These are phyloP conservation scores for Vigna reflexopilosa DNA, from an alignment of 306 rosid species.

Conservation along the genomic window DNA sequence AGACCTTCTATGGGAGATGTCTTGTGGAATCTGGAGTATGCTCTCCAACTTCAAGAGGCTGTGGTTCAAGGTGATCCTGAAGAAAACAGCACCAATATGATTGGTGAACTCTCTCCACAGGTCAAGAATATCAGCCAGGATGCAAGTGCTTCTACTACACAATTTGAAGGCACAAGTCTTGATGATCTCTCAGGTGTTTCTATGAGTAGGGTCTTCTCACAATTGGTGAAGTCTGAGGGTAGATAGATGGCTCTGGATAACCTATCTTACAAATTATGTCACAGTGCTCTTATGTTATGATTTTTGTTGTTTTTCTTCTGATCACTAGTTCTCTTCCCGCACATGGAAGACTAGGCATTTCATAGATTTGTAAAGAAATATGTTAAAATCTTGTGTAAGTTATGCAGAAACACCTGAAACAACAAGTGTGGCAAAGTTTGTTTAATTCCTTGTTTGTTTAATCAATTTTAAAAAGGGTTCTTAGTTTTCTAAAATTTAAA, in stretches of 20 bases:
- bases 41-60: slow-evolving; percentile 87
- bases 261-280: slow-evolving; percentile 8
- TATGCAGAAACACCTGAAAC: slow-evolving; percentile 22
- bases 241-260: slow-evolving; percentile 60
- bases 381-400: slow-evolving; percentile 4
- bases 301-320: slow-evolving; percentile 41
- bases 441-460: no score
- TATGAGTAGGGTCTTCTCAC: slow-evolving; percentile 90
- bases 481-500: no score
- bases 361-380: slow-evolving; percentile 44
- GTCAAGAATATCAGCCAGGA: slow-evolving; percentile 66
- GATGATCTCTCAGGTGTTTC: slow-evolving; percentile 92
- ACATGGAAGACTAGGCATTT: slow-evolving; percentile 34
- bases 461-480: no score
- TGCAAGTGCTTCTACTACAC: slow-evolving; percentile 52
- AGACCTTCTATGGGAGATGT: slow-evolving; percentile 96
- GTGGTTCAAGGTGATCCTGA: slow-evolving; percentile 72
- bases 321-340: slow-evolving; percentile 8
- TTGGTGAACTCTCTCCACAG: slow-evolving; percentile 81
- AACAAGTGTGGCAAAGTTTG: slow-evolving; percentile 23
- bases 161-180: slow-evolving; percentile 51
- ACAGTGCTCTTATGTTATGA: slow-evolving; percentile 32
- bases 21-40: slow-evolving; percentile 84
- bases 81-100: slow-evolving; percentile 87
- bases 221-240: slow-evolving; percentile 86